Conservation (phyloP, 768 basidiomycete genomes). For the Cystobasidium tubakii region DNA sequence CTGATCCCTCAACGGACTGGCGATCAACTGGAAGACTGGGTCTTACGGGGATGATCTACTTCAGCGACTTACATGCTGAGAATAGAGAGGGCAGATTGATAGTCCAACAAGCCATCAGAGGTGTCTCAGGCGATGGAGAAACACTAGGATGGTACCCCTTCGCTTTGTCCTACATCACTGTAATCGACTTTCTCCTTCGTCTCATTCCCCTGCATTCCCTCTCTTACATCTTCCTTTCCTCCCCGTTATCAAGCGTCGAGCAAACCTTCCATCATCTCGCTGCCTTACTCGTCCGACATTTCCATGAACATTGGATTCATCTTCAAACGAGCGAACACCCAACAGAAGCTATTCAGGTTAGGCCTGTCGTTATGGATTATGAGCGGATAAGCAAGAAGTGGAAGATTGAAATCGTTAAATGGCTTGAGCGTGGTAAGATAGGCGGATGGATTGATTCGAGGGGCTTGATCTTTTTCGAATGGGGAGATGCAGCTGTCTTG, state of each 20-base stretch:
- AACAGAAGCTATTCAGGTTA: neutral
- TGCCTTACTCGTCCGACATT: constrained; percentile 9
- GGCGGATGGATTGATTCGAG: constrained; percentile 26
- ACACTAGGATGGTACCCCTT: constrained; percentile 28
- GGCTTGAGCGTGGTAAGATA: constrained; percentile 24
- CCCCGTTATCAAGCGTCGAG: constrained; percentile 1
- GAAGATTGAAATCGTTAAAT: constrained; percentile 23
- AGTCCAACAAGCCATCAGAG: constrained; percentile 21
- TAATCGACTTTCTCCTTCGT: constrained; percentile 1
- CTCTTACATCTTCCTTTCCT: constrained; percentile 23
- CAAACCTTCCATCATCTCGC: constrained; percentile 5
- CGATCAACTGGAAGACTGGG: constrained; percentile 14
- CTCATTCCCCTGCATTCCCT: constrained; percentile 14
- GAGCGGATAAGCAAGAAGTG: constrained; percentile 31
- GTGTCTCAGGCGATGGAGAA: constrained; percentile 13
- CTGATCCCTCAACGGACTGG: constrained; percentile 32
- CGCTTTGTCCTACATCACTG: constrained; percentile 17
- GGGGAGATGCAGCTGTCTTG: neutral
- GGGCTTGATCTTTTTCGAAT: constrained; percentile 3
- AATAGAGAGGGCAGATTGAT: neutral
- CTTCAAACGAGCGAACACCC: constrained; percentile 27
- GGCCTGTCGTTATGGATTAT: constrained; percentile 32
- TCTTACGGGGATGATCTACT: constrained; percentile 9
- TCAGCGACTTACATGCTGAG: neutral
- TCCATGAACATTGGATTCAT: constrained; percentile 26